phyloP scores from a whole-genome alignment of 352 stramenopile species.

The Globisporangium nunn region DNA sequence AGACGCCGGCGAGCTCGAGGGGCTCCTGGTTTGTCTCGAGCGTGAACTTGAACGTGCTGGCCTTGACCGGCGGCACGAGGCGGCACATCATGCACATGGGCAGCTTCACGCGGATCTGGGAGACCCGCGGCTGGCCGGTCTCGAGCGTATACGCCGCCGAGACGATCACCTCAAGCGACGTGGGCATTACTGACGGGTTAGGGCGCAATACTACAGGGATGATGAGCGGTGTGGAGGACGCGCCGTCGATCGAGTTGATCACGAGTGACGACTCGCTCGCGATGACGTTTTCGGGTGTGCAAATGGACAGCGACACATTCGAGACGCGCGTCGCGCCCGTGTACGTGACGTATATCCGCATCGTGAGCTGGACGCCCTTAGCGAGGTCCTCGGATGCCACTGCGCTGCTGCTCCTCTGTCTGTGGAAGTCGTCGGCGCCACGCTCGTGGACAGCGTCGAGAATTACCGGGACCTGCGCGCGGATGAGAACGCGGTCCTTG shows the following conservation, averaged over 20 bases:
- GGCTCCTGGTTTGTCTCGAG: constrained; percentile 83
- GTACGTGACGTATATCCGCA: constrained; percentile 83
- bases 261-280: constrained; percentile 55
- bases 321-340: constrained; percentile 53
- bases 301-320: constrained; percentile 74
- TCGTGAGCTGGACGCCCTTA: constrained; percentile 47
- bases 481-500: constrained; percentile 72
- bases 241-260: constrained; percentile 65
- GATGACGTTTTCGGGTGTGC: constrained; percentile 52
- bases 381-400: background rate
- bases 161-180: constrained; percentile 52
- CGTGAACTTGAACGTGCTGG: constrained; percentile 83
- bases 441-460: constrained; percentile 47
- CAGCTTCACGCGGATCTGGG: constrained; percentile 50
- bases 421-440: constrained; percentile 20
- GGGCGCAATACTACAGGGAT: constrained; percentile 52
- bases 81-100: constrained; percentile 71
- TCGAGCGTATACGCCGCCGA: constrained; percentile 70
- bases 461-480: constrained; percentile 57
- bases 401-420: background rate
- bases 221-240: constrained; percentile 52
- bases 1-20: constrained; percentile 62
- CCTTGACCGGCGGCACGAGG: constrained; percentile 72
- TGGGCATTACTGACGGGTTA: constrained; percentile 43
- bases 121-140: constrained; percentile 61